A percentile compares a stretch with the other conserved stretches of the same genome.
phyloP scores from a whole-genome alignment of 768 basidiomycete genomes.

The Hypholoma sublateritium region DNA sequence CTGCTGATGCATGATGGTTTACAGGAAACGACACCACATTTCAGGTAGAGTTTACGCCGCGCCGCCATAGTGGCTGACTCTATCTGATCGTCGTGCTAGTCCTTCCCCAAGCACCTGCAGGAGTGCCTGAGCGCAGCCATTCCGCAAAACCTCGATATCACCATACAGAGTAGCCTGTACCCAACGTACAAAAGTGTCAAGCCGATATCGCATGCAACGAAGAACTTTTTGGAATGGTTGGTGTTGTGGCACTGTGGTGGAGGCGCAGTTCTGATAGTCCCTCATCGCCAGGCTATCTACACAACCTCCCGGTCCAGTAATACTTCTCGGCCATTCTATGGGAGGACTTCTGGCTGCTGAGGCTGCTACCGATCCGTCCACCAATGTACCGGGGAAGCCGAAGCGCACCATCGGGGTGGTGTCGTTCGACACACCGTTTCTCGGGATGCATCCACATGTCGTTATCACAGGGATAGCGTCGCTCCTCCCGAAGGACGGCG shows the following conservation, averaged over 20 bases:
- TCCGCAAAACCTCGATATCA: constrained; percentile 34
- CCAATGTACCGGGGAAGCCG: constrained; percentile 33
- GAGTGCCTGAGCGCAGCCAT: constrained; percentile 34
- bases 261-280: not conserved
- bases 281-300: constrained; percentile 43
- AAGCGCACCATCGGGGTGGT: constrained; percentile 51
- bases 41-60: constrained; percentile 34
- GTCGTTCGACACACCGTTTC: constrained; percentile 60
- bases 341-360: constrained; percentile 60
- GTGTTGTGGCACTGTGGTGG: constrained; percentile 7
- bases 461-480: constrained; percentile 56
- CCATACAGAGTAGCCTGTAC: constrained; percentile 49
- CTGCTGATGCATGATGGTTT: constrained; percentile 1
- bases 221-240: constrained; percentile 57
- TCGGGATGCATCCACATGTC: constrained; percentile 65
- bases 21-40: constrained; percentile 59
- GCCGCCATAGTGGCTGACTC: not conserved
- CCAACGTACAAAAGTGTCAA: constrained; percentile 61
- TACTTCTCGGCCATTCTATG: constrained; percentile 60
- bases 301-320: constrained; percentile 55
- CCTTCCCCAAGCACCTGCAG: constrained; percentile 57
- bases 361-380: constrained; percentile 43
- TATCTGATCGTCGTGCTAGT: constrained; percentile 26
- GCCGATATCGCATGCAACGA: constrained; percentile 48
- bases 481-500: constrained; percentile 40